Percentiles rank a stretch among this genome's conserved stretches.
These are phyloP conservation scores for Haematococcus lacustris DNA, from an alignment of 139 green algal genomes.

Conservation along the genomic window DNA sequence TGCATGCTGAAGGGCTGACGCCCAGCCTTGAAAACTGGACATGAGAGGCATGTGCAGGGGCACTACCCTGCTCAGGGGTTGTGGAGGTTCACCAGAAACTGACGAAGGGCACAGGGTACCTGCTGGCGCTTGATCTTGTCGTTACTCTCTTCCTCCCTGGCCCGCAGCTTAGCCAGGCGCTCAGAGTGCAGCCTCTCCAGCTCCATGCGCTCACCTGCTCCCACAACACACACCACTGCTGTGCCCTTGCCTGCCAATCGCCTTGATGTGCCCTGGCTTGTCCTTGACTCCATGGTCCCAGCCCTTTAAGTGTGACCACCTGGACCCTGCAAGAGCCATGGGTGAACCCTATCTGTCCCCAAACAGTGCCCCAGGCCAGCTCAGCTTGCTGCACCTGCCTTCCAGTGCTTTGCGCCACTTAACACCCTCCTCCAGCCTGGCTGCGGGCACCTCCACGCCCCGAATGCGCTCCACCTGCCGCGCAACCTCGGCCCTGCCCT, in stretches of 20 bases:
- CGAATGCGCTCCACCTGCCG: constrained; percentile 47
- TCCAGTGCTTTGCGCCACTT: constrained; percentile 23
- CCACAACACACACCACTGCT: neutral
- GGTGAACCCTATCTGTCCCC: neutral
- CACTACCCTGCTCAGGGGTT: too few species aligned
- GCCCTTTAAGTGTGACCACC: neutral
- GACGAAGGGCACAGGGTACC: constrained; percentile 2
- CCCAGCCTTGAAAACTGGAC: too few species aligned
- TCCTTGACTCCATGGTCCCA: neutral
- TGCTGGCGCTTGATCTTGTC: constrained; percentile 39
- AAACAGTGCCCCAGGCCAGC: neutral
- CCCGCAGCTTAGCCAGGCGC: constrained; percentile 34
- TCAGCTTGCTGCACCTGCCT: neutral
- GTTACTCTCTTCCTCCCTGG: constrained; percentile 40
- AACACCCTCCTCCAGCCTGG: constrained; percentile 43
- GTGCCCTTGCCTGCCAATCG: neutral
- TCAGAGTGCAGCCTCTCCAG: constrained; percentile 44
- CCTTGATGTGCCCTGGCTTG: neutral
- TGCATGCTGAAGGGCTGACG: too few species aligned
- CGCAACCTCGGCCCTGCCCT: constrained; percentile 28
- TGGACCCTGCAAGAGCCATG: neutral
- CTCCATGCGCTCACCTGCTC: constrained; percentile 28
- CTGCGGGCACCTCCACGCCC: constrained; percentile 42
- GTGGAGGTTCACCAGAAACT: neutral
- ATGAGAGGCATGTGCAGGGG: too few species aligned